Evolutionary conservation across 345 rosid genomes (phyloP).

Genomic region (Lenwebbia sp.): DNA sequence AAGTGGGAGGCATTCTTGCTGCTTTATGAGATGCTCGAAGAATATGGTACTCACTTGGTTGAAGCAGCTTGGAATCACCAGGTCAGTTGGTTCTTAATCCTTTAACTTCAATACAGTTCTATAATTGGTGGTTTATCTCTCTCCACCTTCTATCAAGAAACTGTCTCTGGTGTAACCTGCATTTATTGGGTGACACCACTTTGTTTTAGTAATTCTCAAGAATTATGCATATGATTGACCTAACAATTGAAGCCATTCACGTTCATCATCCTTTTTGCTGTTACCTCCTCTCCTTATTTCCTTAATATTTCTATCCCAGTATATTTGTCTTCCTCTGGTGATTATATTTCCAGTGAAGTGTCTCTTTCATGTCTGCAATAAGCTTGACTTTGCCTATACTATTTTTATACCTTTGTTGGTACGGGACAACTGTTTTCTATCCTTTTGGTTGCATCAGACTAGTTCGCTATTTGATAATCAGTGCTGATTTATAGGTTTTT

Average conservation of each 20-base stretch:
- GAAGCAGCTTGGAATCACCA: conserved; percentile 97
- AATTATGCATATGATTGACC: not conserved
- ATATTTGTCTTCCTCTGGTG: not conserved
- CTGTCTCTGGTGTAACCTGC: not conserved
- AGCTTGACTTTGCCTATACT: not conserved
- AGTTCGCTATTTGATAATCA: not conserved
- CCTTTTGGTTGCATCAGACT: not conserved
- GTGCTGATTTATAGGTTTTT: not conserved
- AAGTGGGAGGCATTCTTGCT: conserved; percentile 90
- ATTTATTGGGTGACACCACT: not conserved
- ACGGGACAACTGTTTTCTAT: not conserved
- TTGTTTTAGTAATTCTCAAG: not conserved
- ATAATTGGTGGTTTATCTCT: not conserved
- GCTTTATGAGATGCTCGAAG: conserved; percentile 88
- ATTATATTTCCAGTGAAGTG: not conserved
- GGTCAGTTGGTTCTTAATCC: conserved; percentile 25
- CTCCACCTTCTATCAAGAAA: not conserved
- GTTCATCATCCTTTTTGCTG: not conserved
- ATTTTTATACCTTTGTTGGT: not conserved
- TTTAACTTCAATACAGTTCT: not conserved
- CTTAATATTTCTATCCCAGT: not conserved
- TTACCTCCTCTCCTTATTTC: not conserved
- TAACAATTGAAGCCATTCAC: not conserved
- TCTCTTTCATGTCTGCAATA: not conserved
- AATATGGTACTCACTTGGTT: conserved; percentile 89